Percentiles rank a stretch among this genome's conserved stretches.
Conservation (phyloP, 1,139 yeast genomes). For the Magnusiomyces paraingens region DNA sequence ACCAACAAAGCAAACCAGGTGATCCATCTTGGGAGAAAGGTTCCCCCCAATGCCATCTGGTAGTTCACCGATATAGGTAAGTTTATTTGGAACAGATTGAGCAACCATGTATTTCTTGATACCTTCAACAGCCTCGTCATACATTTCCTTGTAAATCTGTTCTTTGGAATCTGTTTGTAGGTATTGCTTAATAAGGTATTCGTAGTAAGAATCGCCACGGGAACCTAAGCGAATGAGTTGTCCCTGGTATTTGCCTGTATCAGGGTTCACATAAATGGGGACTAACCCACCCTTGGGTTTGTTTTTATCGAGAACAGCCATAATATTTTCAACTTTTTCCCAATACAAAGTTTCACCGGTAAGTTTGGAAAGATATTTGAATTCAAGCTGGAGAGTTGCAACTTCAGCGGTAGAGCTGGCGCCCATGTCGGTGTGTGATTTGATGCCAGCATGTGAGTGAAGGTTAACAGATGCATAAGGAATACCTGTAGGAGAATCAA, state of each 20-base stretch:
- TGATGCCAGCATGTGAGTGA: slow-evolving; percentile 52
- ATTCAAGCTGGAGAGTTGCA: slow-evolving; percentile 80
- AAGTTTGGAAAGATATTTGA: slow-evolving; percentile 71
- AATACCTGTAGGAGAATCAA: slow-evolving; percentile 56
- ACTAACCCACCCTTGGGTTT: slow-evolving; percentile 68
- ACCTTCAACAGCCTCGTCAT: slow-evolving; percentile 70
- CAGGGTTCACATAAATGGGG: slow-evolving; percentile 75
- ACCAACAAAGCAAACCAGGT: slow-evolving; percentile 86
- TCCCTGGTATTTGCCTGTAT: slow-evolving; percentile 64
- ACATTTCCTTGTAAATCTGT: slow-evolving; percentile 62
- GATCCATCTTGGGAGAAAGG: slow-evolving; percentile 82
- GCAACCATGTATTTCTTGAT: slow-evolving; percentile 58
- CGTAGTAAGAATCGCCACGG: slow-evolving; percentile 90
- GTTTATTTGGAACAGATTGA: slow-evolving; percentile 54
- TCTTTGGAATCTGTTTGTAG: slow-evolving; percentile 65
- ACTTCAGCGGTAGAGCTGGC: slow-evolving; percentile 87
- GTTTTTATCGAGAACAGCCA: slow-evolving; percentile 53
- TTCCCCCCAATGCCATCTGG: slow-evolving; percentile 57
- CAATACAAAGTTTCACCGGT: slow-evolving; percentile 79
- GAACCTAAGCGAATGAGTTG: slow-evolving; percentile 71
- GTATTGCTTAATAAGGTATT: slow-evolving; percentile 80
- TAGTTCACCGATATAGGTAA: slow-evolving; percentile 73
- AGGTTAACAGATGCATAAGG: slow-evolving; percentile 80
- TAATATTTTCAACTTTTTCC: slow-evolving; percentile 68
- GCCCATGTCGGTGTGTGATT: slow-evolving; percentile 57